phyloP scores from a whole-genome alignment of 148 eudicot genomes.

The Nepenthes mirabilis region DNA sequence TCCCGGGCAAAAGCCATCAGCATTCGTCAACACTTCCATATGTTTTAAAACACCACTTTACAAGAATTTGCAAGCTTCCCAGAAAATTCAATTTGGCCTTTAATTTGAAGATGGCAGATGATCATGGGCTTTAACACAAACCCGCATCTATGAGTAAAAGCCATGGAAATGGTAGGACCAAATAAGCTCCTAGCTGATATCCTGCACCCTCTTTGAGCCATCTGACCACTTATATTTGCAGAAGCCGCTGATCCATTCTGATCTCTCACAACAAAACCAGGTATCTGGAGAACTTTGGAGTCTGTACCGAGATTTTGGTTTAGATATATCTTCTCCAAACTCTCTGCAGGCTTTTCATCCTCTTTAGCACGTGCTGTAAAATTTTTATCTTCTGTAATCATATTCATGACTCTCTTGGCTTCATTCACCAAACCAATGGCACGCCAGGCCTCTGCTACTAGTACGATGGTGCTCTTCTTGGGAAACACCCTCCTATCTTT shows the following conservation, averaged over 20 bases:
- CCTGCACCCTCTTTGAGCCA: constrained; percentile 18
- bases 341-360: constrained; percentile 11
- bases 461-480: constrained; percentile 39
- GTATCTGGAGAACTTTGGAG: constrained; percentile 5
- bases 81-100: constrained; percentile 11
- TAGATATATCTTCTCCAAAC: constrained; percentile 12
- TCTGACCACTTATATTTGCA: constrained; percentile 21
- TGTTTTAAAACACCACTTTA: constrained; percentile 24
- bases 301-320: constrained; percentile 14
- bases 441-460: constrained; percentile 79
- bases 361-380: constrained; percentile 1
- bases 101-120: constrained; percentile 12
- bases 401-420: constrained; percentile 37
- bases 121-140: constrained; percentile 19
- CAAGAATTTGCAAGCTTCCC: constrained; percentile 22
- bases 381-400: constrained; percentile 6
- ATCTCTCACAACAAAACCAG: constrained; percentile 8
- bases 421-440: constrained; percentile 52
- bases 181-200: constrained; percentile 15
- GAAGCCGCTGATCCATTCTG: constrained; percentile 16
- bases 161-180: constrained; percentile 7
- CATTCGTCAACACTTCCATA: not conserved
- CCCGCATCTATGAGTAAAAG: constrained; percentile 17
- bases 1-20: not conserved
- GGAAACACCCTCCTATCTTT: constrained; percentile 43